Evolutionary conservation across 192 early-diverging fungal species (phyloP).

Genomic region (Diversispora epigaea): DNA sequence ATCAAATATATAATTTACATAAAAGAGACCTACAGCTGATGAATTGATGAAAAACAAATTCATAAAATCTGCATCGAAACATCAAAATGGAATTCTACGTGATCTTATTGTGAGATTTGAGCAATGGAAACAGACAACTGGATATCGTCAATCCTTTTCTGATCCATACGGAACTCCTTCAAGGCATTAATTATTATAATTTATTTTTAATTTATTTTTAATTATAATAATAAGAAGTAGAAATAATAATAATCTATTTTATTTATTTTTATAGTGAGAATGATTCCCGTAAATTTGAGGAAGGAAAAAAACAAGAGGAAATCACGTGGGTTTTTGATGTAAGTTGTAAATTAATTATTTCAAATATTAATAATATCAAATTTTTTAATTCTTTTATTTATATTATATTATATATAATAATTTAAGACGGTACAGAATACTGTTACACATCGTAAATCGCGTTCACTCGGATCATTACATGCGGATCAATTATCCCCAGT

Average conservation of each 20-base stretch:
- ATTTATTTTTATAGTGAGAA: conserved; percentile 21
- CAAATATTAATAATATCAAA: no score
- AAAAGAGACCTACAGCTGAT: conserved; percentile 80
- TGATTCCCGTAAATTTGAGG: conserved; percentile 21
- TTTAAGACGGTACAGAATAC: conserved; percentile 16
- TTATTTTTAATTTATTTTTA: conserved; percentile 16
- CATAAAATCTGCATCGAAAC: conserved; percentile 61
- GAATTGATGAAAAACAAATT: conserved; percentile 83
- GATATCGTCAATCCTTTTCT: conserved; percentile 30
- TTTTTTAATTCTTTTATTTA: no score
- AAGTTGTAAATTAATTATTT: conserved; percentile 27
- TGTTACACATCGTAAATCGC: conserved; percentile 22
- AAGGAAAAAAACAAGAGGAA: conserved; percentile 45
- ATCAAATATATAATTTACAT: neutral
- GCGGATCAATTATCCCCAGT: conserved; percentile 31
- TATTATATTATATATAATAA: no score
- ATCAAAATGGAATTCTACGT: conserved; percentile 50
- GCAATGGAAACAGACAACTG: conserved; percentile 53
- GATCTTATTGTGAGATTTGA: conserved; percentile 68
- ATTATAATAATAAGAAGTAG: conserved; percentile 17
- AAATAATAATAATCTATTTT: conserved; percentile 28
- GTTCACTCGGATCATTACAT: conserved; percentile 13
- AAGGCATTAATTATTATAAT: conserved; percentile 21
- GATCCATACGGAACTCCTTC: conserved; percentile 26
- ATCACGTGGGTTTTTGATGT: conserved; percentile 60